Base-by-base conservation (phyloP, 345 rosid species). In the Salix koriyanagi region DNA sequence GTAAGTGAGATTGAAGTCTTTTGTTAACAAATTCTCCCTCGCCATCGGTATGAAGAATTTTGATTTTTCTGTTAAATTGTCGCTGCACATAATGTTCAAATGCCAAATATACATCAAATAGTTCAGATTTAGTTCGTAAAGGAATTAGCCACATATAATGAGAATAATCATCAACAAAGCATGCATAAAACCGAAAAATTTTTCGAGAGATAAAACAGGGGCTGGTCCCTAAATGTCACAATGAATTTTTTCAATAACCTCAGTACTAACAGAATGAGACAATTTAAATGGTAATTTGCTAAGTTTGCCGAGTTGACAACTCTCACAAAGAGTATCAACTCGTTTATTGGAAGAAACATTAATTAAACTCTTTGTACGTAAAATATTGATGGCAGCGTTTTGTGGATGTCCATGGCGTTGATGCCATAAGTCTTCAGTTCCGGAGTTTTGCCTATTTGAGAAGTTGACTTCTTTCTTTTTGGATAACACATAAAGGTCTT, bases 351-450 rank as follows among this genome's bases (percentile, higher is more conserved):
- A 39, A 39, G 9, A 7, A 39, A 39, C 11, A 39, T 1, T 1
- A 1, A 39, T 39, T 39, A 39, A 39, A 0, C 2, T 39, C 0
- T 39, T 39, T 39, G 2, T 39, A 2, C 2, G 0, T 0, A 39
- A 39, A 0, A 39, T 39, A 2, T 39, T 39, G 2, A 39, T 8
- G 42, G 42, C 0, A 39, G 12, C 0, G 0, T 8, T 8, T 39
- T 39, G 11, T 39, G 11, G 10, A 8, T 39, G 12, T 39, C 42
- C 11, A 39, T 8, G 42, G 0, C 12, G 10, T 39, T 39, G 2
- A 2, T 39, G 42, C 11, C 2, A 39, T 39, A 39, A 39, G 0
- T 39, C 42, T 0, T 39, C 2, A 0, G 42, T 39, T 39, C 42
- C 42, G 2, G 12, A 39, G 2, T 8, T 39, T 0, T 39, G 11